Evolutionary conservation across 768 basidiomycete species (phyloP).

Genomic region (Botryobasidium botryosum): DNA sequence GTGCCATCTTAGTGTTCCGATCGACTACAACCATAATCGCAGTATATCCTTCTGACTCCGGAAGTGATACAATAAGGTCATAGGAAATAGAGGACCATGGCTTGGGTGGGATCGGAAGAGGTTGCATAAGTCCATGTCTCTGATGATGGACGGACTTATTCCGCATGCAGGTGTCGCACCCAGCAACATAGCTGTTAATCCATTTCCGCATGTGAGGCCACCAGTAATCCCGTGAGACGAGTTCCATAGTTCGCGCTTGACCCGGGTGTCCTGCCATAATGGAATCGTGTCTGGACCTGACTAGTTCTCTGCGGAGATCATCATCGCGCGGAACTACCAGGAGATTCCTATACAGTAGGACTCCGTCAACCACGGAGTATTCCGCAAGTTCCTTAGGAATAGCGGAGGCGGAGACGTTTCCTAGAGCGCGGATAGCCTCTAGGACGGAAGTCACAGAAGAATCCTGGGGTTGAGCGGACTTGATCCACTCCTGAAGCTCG

Average conservation of each 20-base stretch:
- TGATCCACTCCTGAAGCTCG: no score
- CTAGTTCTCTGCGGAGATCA: not conserved
- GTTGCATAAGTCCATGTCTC: constrained; percentile 3
- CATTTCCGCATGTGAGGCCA: constrained; percentile 11
- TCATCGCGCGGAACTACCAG: not conserved
- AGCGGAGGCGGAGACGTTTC: no score
- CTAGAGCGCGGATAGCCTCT: no score
- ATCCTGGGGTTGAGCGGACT: not conserved
- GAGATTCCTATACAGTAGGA: not conserved
- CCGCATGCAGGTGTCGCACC: constrained; percentile 6
- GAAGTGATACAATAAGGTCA: constrained; percentile 14
- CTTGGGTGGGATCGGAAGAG: constrained; percentile 6
- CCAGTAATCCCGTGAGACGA: constrained; percentile 11
- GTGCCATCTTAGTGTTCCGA: constrained; percentile 8
- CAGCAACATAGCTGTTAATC: constrained; percentile 15
- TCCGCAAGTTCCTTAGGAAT: not conserved
- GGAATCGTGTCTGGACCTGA: constrained; percentile 10
- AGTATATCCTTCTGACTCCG: constrained; percentile 11
- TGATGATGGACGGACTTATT: not conserved
- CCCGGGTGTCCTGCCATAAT: constrained; percentile 14
- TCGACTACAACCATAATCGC: constrained; percentile 11
- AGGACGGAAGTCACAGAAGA: not conserved
- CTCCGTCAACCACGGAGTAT: not conserved
- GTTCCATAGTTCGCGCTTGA: constrained; percentile 9
- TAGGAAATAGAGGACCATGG: constrained; percentile 4